These are phyloP conservation scores for Coniochaeta hoffmannii DNA, from an alignment of 2,329 filamentous ascomycete genomes.

Conservation along the genomic window DNA sequence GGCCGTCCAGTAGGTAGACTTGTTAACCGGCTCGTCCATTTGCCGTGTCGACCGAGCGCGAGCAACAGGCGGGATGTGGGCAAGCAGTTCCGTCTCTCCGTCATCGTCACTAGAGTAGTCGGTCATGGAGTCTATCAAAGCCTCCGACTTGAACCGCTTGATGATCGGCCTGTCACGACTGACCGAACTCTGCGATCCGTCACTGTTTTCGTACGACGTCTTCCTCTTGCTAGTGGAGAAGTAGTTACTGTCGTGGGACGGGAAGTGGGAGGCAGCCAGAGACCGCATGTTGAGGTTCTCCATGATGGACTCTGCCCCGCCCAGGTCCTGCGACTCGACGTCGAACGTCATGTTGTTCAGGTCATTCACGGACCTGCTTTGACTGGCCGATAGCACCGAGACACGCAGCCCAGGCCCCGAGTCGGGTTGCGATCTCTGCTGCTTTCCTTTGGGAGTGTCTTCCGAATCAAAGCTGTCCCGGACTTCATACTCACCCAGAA, in stretches of 20 bases:
- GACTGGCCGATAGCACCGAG: conserved; percentile 18
- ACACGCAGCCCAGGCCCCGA: conserved; percentile 8
- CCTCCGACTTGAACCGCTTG: conserved; percentile 48
- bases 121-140: conserved; percentile 27
- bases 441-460: conserved; percentile 22
- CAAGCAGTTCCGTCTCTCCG: conserved; percentile 39
- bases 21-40: conserved; percentile 49
- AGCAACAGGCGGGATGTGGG: conserved; percentile 39
- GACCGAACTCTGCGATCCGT: conserved; percentile 34
- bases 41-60: conserved; percentile 45
- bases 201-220: conserved; percentile 41
- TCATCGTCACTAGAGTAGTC: conserved; percentile 25
- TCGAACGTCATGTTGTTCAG: conserved; percentile 44
- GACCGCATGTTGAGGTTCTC: conserved; percentile 37
- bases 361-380: conserved; percentile 37
- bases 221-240: conserved; percentile 48
- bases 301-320: conserved; percentile 38
- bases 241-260: conserved; percentile 13
- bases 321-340: conserved; percentile 49
- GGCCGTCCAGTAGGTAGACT: conserved; percentile 50
- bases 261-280: conserved; percentile 16
- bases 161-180: conserved; percentile 35
- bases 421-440: conserved; percentile 12
- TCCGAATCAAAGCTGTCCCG: conserved; percentile 41
- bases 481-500: conserved; percentile 31